Conservation (phyloP, 768 basidiomycete genomes). For the Boletus edulis region DNA sequence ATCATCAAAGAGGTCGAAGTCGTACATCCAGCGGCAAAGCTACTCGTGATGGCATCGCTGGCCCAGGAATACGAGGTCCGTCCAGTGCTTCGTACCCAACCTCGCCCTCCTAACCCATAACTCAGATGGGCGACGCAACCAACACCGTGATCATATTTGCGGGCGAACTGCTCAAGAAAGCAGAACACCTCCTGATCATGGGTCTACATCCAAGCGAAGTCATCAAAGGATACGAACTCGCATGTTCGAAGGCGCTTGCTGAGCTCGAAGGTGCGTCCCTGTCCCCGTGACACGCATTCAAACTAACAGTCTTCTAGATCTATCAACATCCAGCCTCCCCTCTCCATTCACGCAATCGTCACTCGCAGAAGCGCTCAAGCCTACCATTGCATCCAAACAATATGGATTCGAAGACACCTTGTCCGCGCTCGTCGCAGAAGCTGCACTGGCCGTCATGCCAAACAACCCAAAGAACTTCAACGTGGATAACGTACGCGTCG, state of each 20-base stretch:
- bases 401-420: slow-evolving; percentile 90
- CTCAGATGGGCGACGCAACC: slow-evolving; percentile 94
- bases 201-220: slow-evolving; percentile 97
- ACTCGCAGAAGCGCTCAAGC: slow-evolving; percentile 76
- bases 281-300: slow-evolving; percentile 29
- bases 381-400: slow-evolving; percentile 95
- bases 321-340: slow-evolving; percentile 68
- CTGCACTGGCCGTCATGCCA: slow-evolving; percentile 91
- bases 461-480: slow-evolving; percentile 88
- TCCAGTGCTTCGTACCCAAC: slow-evolving; percentile 4
- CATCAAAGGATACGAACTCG: slow-evolving; percentile 93
- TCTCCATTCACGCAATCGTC: slow-evolving; percentile 67
- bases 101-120: background rate
- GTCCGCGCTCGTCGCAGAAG: slow-evolving; percentile 85
- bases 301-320: slow-evolving; percentile 42
- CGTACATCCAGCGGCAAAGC: slow-evolving; percentile 96
- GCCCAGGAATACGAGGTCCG: slow-evolving; percentile 92
- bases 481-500: slow-evolving; percentile 96
- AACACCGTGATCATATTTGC: slow-evolving; percentile 94
- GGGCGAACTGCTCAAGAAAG: slow-evolving; percentile 91
- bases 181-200: slow-evolving; percentile 91
- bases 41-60: slow-evolving; percentile 98
- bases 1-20: slow-evolving; percentile 98
- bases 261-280: slow-evolving; percentile 83
- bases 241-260: slow-evolving; percentile 74